Percentiles rank a stretch among this genome's conserved stretches.
phyloP scores from a whole-genome alignment of 257 asterid species.

The Thymus quinquecostatus region DNA sequence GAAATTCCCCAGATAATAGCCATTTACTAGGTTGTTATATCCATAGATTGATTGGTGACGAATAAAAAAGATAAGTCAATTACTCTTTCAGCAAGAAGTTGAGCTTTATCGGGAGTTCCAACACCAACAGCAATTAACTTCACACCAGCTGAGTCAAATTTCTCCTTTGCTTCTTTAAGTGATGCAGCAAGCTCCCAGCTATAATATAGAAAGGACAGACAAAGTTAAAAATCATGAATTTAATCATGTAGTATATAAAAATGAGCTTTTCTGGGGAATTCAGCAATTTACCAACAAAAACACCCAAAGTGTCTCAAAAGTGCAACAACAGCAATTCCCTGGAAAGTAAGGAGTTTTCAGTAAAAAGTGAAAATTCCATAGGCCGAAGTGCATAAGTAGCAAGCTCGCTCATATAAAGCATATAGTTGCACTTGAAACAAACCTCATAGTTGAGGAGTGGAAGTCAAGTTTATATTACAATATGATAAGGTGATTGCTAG shows the following conservation, averaged over 20 bases:
- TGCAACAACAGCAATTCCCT: conserved; percentile 91
- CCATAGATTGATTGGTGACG: background rate
- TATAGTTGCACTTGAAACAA: conserved; percentile 10
- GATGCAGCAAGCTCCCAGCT: conserved; percentile 93
- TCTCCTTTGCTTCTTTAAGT: conserved; percentile 65
- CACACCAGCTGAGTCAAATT: conserved; percentile 76
- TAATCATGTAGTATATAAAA: background rate
- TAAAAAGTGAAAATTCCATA: background rate
- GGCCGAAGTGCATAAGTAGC: background rate
- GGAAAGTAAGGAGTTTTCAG: conserved; percentile 22
- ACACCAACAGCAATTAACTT: conserved; percentile 89
- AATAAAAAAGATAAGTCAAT: background rate
- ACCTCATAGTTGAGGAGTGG: background rate
- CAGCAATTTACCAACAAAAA: conserved; percentile 68
- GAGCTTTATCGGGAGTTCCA: conserved; percentile 88
- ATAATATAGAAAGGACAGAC: conserved; percentile 15
- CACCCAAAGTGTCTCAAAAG: conserved; percentile 95
- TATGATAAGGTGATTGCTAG: background rate
- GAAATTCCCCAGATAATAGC: background rate
- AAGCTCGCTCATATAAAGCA: background rate
- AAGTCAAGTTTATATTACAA: background rate
- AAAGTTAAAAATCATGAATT: conserved; percentile 2
- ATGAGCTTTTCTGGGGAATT: conserved; percentile 4
- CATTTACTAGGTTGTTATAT: background rate
- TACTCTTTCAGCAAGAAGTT: conserved; percentile 83